Evolutionary conservation across 2,329 filamentous ascomycete genomes (phyloP).

Genomic region (Ambrosiella xylebori): DNA sequence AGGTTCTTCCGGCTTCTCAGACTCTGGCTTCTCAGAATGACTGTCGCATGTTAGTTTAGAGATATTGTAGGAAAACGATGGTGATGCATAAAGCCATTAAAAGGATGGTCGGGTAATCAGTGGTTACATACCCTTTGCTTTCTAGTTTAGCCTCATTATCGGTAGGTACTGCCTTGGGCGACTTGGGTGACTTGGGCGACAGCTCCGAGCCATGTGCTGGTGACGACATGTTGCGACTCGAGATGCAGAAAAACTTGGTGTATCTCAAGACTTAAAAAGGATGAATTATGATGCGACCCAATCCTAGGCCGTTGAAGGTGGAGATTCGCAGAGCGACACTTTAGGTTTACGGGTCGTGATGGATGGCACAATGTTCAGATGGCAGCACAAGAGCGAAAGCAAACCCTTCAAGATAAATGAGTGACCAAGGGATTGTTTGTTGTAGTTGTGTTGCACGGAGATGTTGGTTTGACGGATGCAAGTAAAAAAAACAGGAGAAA

Average conservation of each 20-base stretch:
- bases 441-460: too few relatives aligned
- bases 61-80: too few relatives aligned
- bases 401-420: too few relatives aligned
- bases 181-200: neutral
- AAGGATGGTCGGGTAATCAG: neutral
- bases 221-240: slow-evolving; percentile 7
- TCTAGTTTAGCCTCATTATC: neutral
- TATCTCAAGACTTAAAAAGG: neutral
- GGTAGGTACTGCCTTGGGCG: neutral
- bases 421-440: too few relatives aligned
- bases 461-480: neutral
- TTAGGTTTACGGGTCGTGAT: too few relatives aligned
- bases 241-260: neutral
- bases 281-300: neutral
- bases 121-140: neutral
- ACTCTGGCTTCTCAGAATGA: neutral
- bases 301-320: too few relatives aligned
- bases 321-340: too few relatives aligned
- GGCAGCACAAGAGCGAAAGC: too few relatives aligned
- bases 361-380: too few relatives aligned
- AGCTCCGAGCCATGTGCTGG: slow-evolving; percentile 3
- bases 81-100: too few relatives aligned
- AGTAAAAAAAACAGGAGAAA: neutral
- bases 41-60: neutral
- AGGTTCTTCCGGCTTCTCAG: neutral